Evolutionary conservation across 768 basidiomycete genomes (phyloP).

Genomic region (Tricholoma flavovirens): DNA sequence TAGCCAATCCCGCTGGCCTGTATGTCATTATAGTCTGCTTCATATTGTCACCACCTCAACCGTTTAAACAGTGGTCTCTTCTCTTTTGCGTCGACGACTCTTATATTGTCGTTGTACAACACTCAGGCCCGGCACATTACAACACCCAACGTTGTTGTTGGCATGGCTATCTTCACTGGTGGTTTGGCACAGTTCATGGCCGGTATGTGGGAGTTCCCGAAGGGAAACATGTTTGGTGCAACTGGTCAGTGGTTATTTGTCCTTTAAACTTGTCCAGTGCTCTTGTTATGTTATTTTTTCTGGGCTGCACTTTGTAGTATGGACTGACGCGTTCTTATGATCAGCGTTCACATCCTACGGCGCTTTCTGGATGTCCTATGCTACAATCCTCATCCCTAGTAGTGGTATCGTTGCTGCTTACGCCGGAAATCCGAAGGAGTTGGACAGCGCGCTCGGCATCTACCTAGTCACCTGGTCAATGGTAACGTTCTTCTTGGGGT

Average conservation of each 20-base stretch:
- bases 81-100: slow-evolving; percentile 79
- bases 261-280: too few relatives aligned
- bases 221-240: slow-evolving; percentile 65
- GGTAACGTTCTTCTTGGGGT: slow-evolving; percentile 67
- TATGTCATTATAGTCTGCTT: slow-evolving; percentile 19
- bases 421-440: slow-evolving; percentile 24
- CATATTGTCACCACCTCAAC: not conserved
- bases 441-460: slow-evolving; percentile 59
- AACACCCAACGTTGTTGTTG: slow-evolving; percentile 67
- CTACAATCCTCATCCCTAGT: slow-evolving; percentile 63
- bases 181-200: slow-evolving; percentile 83
- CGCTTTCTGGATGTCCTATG: slow-evolving; percentile 86
- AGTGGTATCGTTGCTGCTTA: slow-evolving; percentile 60
- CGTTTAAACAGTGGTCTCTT: slow-evolving; percentile 55
- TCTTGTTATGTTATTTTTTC: too few relatives aligned
- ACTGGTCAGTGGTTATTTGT: slow-evolving; percentile 47
- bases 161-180: slow-evolving; percentile 82
- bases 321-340: slow-evolving; percentile 5
- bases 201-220: slow-evolving; percentile 83
- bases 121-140: slow-evolving; percentile 46
- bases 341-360: slow-evolving; percentile 80
- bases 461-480: slow-evolving; percentile 72
- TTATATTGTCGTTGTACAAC: slow-evolving; percentile 76
- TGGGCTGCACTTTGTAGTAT: not conserved
- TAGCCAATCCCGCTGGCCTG: slow-evolving; percentile 62